Conservation (phyloP, 2,329 filamentous ascomycete species). For the Cercospora nicotianae region DNA sequence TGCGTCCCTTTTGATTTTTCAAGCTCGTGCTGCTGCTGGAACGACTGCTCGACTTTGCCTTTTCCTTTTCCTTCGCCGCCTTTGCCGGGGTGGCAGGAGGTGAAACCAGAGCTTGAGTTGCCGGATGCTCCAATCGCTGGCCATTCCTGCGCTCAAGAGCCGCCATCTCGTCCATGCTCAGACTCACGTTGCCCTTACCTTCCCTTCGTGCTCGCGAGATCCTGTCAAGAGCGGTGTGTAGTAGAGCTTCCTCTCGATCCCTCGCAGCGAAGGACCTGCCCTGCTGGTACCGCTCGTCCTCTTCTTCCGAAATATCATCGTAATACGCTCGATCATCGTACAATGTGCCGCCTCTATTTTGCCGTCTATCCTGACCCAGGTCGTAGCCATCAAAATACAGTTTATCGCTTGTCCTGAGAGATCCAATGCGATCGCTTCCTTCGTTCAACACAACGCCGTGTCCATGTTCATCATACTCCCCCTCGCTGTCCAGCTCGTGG, state of each 20-base stretch:
- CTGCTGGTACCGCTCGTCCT: slow-evolving; percentile 47
- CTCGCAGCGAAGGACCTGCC: slow-evolving; percentile 53
- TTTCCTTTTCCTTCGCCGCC: slow-evolving; percentile 17
- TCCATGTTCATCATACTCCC: slow-evolving; percentile 43
- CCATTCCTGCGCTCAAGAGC: slow-evolving; percentile 62
- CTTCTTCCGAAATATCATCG: slow-evolving; percentile 53
- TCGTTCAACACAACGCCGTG: slow-evolving; percentile 47
- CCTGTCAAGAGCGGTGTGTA: slow-evolving; percentile 75
- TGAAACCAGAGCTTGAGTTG: slow-evolving; percentile 31
- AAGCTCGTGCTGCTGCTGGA: slow-evolving; percentile 41
- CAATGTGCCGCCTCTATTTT: slow-evolving; percentile 41
- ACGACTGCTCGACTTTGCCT: slow-evolving; percentile 34
- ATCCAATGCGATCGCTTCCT: slow-evolving; percentile 23
- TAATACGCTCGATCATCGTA: slow-evolving; percentile 51
- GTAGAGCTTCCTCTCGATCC: slow-evolving; percentile 71
- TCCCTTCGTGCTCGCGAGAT: slow-evolving; percentile 75
- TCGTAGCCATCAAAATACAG: slow-evolving; percentile 53
- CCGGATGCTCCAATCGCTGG: slow-evolving; percentile 32
- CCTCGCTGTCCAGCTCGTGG: slow-evolving; percentile 61
- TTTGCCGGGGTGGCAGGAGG: slow-evolving; percentile 36
- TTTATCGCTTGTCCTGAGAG: slow-evolving; percentile 42
- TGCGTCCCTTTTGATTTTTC: slow-evolving; percentile 38
- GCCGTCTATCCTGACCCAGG: slow-evolving; percentile 45
- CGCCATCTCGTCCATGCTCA: slow-evolving; percentile 76
- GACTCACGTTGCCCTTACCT: slow-evolving; percentile 75